phyloP scores from a whole-genome alignment of 2,329 filamentous ascomycete genomes.

The Colletotrichum sansevieriae region DNA sequence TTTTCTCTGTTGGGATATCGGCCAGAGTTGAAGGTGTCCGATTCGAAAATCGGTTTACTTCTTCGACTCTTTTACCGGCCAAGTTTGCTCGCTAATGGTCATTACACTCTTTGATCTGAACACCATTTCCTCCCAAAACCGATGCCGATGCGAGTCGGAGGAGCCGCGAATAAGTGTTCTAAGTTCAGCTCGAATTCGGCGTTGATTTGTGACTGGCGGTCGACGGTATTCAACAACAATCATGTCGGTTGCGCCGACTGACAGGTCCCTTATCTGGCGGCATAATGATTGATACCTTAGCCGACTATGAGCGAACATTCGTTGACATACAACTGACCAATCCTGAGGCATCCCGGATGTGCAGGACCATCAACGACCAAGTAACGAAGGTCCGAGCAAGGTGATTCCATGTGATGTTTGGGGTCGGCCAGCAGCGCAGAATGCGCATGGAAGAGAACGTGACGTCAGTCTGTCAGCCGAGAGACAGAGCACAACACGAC shows the following conservation, averaged over 20 bases:
- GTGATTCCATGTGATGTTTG: neutral
- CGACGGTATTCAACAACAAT: too few species aligned
- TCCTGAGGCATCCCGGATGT: neutral
- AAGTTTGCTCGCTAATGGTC: conserved; percentile 10
- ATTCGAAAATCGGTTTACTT: conserved; percentile 25
- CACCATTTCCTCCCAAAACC: neutral
- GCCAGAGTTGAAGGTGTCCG: neutral
- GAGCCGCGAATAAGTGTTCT: neutral
- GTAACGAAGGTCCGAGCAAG: neutral
- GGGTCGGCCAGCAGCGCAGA: conserved; percentile 18
- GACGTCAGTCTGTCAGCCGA: conserved; percentile 34
- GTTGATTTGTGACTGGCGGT: conserved; percentile 2
- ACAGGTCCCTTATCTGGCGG: too few species aligned
- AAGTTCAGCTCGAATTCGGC: conserved; percentile 11
- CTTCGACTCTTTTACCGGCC: neutral
- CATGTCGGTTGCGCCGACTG: neutral
- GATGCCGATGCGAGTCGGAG: conserved; percentile 9
- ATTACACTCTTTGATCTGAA: neutral
- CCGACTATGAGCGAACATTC: conserved; percentile 5
- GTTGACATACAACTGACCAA: conserved; percentile 21
- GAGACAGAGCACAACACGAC: neutral
- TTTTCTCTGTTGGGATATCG: too few species aligned
- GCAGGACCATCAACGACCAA: neutral
- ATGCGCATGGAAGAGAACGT: conserved; percentile 1
- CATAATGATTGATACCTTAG: neutral